Conservation (phyloP, 208 protist genomes). For the Trypanosoma rangeli region DNA sequence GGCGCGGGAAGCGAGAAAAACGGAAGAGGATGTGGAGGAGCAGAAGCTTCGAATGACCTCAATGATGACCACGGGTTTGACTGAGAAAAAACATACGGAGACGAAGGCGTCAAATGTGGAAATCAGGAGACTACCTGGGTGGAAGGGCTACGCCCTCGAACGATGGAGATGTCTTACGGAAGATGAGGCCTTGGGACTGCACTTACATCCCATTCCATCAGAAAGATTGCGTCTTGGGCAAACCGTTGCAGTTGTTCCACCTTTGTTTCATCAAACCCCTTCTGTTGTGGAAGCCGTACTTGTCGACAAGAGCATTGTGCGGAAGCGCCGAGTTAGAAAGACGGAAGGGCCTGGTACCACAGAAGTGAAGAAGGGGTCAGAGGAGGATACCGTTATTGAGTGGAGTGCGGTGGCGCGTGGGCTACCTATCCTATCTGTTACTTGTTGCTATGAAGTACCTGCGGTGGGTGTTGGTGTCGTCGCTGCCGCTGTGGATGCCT, state of each 20-base stretch:
- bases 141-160: slow-evolving; percentile 60
- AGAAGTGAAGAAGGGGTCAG: slow-evolving; percentile 5
- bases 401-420: slow-evolving; percentile 67
- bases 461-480: slow-evolving; percentile 26
- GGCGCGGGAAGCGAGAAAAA: background rate
- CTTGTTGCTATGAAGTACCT: slow-evolving; percentile 55
- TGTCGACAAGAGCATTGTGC: slow-evolving; percentile 37
- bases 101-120: background rate
- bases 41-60: background rate
- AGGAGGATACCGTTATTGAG: slow-evolving; percentile 21
- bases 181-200: slow-evolving; percentile 42
- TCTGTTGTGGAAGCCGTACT: slow-evolving; percentile 65
- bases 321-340: background rate
- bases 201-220: slow-evolving; percentile 37
- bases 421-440: slow-evolving; percentile 55
- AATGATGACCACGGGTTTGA: background rate
- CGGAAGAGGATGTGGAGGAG: background rate
- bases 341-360: background rate
- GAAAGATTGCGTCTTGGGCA: slow-evolving; percentile 45
- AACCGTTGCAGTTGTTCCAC: slow-evolving; percentile 64
- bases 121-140: slow-evolving; percentile 15
- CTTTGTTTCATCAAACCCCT: slow-evolving; percentile 56
- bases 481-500: slow-evolving; percentile 52
- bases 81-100: background rate
- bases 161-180: slow-evolving; percentile 49